Conservation (phyloP, 1,139 yeast species). For the Candida sp. region DNA sequence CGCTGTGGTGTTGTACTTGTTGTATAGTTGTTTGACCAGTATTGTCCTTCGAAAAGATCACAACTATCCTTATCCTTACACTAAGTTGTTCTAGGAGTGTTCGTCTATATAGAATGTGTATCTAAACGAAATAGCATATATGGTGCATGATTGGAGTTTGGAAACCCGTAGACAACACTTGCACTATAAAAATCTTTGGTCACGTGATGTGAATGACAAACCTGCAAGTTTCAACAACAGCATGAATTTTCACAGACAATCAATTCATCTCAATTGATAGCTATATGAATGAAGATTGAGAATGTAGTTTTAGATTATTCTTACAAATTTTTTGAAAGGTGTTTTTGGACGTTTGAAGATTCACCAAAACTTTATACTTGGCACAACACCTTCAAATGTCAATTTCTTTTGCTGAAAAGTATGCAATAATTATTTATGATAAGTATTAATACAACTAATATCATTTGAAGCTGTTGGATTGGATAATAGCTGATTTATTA, state of each 20-base stretch:
- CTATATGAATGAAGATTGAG: too few relatives aligned
- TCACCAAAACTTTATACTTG: neutral
- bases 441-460: too few relatives aligned
- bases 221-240: neutral
- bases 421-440: too few relatives aligned
- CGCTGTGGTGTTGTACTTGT: slow-evolving; percentile 25
- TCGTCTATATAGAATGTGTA: too few relatives aligned
- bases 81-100: slow-evolving; percentile 30
- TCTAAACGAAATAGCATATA: too few relatives aligned
- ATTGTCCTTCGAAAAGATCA: slow-evolving; percentile 43
- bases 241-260: neutral
- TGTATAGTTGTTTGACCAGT: slow-evolving; percentile 45
- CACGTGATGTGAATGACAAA: neutral
- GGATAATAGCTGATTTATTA: neutral
- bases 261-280: neutral
- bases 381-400: too few relatives aligned
- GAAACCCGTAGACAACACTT: too few relatives aligned
- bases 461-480: neutral
- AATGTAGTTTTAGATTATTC: neutral
- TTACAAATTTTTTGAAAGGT: neutral
- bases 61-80: slow-evolving; percentile 41
- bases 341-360: neutral
- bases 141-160: too few relatives aligned
- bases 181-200: neutral
- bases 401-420: too few relatives aligned